Percentiles rank a stretch among this genome's conserved stretches.
These are phyloP conservation scores for Aschersonia sp. DNA, from an alignment of 2,329 filamentous ascomycete species.

Conservation along the genomic window DNA sequence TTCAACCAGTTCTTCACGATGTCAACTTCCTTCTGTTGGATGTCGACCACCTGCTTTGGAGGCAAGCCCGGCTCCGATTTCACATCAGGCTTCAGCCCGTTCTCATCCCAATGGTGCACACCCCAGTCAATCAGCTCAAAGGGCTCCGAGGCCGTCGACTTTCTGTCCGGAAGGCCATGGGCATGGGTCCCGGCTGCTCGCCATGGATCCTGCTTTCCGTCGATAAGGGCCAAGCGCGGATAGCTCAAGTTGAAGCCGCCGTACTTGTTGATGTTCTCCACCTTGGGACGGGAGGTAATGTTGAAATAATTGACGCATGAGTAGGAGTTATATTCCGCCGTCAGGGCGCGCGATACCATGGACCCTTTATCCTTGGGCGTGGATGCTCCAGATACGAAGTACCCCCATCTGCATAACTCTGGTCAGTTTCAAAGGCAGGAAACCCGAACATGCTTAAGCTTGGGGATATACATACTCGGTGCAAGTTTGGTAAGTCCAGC, in stretches of 20 bases:
- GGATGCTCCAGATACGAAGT: slow-evolving; percentile 58
- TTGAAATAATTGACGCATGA: slow-evolving; percentile 58
- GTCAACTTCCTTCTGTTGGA: slow-evolving; percentile 41
- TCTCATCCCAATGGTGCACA: slow-evolving; percentile 74
- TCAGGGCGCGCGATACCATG: slow-evolving; percentile 56
- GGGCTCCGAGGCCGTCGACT: slow-evolving; percentile 50
- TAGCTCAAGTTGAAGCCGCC: slow-evolving; percentile 62
- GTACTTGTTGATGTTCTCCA: slow-evolving; percentile 58
- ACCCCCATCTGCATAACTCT: slow-evolving; percentile 49
- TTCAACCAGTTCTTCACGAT: slow-evolving; percentile 56
- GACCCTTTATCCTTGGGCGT: slow-evolving; percentile 50
- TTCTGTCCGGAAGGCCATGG: slow-evolving; percentile 39
- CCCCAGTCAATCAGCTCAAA: slow-evolving; percentile 60
- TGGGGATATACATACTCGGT: slow-evolving; percentile 27
- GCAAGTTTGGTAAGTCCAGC: slow-evolving; percentile 41
- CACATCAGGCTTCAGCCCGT: slow-evolving; percentile 37
- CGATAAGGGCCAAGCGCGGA: slow-evolving; percentile 60
- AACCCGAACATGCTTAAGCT: neutral
- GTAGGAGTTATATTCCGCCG: slow-evolving; percentile 44
- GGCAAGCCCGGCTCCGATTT: slow-evolving; percentile 44
- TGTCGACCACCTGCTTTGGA: slow-evolving; percentile 40
- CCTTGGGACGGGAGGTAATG: slow-evolving; percentile 47
- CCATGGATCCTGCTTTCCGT: slow-evolving; percentile 73
- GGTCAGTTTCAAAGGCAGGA: neutral
- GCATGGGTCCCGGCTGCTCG: slow-evolving; percentile 58